phyloP scores from a whole-genome alignment of 2,329 filamentous ascomycete genomes.

The Apiospora kogelbergensis region DNA sequence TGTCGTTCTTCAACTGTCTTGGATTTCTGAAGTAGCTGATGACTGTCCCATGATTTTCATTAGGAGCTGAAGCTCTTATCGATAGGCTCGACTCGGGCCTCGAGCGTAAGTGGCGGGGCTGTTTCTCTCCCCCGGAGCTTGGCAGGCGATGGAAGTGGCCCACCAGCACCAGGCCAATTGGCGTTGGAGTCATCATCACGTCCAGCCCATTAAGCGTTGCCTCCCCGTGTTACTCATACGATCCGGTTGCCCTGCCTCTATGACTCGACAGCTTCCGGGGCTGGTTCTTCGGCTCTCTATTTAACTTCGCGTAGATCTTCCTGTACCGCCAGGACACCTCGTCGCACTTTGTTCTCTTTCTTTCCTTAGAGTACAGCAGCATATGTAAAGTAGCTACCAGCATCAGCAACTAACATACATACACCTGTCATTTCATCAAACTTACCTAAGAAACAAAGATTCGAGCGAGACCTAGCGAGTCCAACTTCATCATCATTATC shows the following conservation, averaged over 20 bases:
- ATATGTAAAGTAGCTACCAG: neutral
- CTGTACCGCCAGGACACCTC: neutral
- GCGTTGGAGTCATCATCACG: neutral
- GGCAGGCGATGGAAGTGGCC: neutral
- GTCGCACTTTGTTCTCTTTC: neutral
- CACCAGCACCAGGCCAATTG: neutral
- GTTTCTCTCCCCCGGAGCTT: neutral
- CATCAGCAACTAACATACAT: neutral
- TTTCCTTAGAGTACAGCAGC: neutral
- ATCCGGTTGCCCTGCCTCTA: neutral
- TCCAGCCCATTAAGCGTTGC: neutral
- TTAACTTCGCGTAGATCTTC: neutral
- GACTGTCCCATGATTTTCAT: too few species aligned
- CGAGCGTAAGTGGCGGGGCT: neutral
- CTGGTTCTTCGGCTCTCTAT: neutral
- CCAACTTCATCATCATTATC: neutral
- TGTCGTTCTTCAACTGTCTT: neutral
- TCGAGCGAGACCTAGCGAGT: neutral
- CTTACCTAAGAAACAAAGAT: neutral
- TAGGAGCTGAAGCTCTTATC: too few species aligned
- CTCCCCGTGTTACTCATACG: slow-evolving; percentile 5
- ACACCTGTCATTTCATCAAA: neutral
- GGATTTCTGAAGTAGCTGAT: too few species aligned
- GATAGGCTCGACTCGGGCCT: too few species aligned
- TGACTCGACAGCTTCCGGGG: slow-evolving; percentile 2